A percentile compares a stretch with the other conserved stretches of the same genome.
Conservation (phyloP, 1,284 basidiomycete species). For the Moesziomyces antarcticus region DNA sequence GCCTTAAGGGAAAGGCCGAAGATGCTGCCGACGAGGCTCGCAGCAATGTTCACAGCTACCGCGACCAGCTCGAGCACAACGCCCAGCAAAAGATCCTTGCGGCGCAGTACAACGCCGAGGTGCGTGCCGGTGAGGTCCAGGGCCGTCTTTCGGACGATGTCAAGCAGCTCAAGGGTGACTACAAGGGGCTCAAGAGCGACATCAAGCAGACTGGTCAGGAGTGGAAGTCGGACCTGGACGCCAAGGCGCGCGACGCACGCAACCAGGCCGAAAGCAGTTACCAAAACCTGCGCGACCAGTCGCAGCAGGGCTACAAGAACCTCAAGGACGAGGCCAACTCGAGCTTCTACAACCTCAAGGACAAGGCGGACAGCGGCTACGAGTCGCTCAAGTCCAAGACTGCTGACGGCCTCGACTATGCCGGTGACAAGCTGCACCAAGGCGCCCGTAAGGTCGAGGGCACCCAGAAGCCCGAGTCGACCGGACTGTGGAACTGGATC, state of each 20-base stretch:
- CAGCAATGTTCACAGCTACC: constrained; percentile 10
- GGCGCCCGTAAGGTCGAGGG: constrained; percentile 42
- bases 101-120: constrained; percentile 50
- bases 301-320: constrained; percentile 40
- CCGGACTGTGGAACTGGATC: constrained; percentile 50
- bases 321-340: constrained; percentile 40
- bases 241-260: constrained; percentile 34
- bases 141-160: constrained; percentile 9
- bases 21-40: constrained; percentile 27
- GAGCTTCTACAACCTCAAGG: constrained; percentile 33
- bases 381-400: constrained; percentile 34
- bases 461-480: constrained; percentile 32
- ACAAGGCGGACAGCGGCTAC: constrained; percentile 37
- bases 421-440: constrained; percentile 40
- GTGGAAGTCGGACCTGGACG: constrained; percentile 39
- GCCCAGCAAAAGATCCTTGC: constrained; percentile 49
- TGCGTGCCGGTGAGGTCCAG: constrained; percentile 30
- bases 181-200: constrained; percentile 22
- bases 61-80: constrained; percentile 40
- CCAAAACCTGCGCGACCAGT: constrained; percentile 21
- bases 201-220: constrained; percentile 41
- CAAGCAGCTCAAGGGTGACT: constrained; percentile 14
- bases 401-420: constrained; percentile 41
- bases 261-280: constrained; percentile 36
- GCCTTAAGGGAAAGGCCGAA: constrained; percentile 41